Evolutionary conservation across 345 rosid genomes (phyloP).

Genomic region (Citrus mangshanensis): DNA sequence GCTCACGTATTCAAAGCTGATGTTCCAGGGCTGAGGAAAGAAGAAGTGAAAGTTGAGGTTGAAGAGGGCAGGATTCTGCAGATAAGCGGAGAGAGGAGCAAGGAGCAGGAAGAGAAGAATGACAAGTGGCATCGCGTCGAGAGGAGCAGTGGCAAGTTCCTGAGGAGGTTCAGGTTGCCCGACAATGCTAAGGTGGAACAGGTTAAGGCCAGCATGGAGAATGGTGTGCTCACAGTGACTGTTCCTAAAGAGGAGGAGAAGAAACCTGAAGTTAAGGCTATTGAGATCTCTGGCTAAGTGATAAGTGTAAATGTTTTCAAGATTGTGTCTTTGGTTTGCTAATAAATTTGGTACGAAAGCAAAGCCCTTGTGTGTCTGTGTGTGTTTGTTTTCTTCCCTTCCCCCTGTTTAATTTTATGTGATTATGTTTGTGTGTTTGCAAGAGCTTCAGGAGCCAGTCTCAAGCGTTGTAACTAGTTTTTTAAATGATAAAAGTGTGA

Average conservation of each 20-base stretch:
- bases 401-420: too few relatives aligned
- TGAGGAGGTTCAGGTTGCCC: conserved; percentile 45
- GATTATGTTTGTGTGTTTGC: too few relatives aligned
- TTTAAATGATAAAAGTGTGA: too few relatives aligned
- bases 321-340: background rate
- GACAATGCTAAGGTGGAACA: conserved; percentile 35
- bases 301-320: background rate
- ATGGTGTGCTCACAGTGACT: conserved; percentile 44
- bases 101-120: conserved; percentile 38
- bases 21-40: conserved; percentile 43
- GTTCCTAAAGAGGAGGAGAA: conserved; percentile 39
- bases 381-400: background rate
- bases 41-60: conserved; percentile 46
- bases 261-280: conserved; percentile 39
- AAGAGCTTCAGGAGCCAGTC: too few relatives aligned
- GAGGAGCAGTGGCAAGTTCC: conserved; percentile 37
- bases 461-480: too few relatives aligned
- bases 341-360: too few relatives aligned
- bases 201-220: conserved; percentile 53
- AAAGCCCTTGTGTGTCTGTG: background rate
- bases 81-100: conserved; percentile 37
- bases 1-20: conserved; percentile 42
- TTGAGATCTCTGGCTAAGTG: conserved; percentile 40
- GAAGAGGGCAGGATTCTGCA: conserved; percentile 37
- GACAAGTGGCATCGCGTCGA: conserved; percentile 43